These are phyloP conservation scores for Solanum ossicruentum DNA, from an alignment of 257 asterid species.

Conservation along the genomic window DNA sequence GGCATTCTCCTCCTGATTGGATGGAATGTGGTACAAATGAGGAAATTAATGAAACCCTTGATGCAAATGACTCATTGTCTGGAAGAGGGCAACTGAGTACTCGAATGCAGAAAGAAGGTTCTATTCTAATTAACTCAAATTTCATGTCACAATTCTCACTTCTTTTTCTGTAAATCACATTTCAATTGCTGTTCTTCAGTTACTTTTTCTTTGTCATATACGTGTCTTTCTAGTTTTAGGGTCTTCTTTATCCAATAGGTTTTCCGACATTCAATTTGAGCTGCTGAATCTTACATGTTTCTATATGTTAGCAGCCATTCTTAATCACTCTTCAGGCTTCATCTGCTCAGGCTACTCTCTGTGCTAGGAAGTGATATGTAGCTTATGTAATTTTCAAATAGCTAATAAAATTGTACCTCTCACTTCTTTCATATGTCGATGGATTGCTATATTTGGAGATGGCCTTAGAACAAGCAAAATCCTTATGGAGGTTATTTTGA, in stretches of 20 bases:
- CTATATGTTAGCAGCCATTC: not conserved
- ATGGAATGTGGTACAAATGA: slow-evolving; percentile 38
- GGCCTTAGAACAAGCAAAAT: not conserved
- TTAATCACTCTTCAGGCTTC: not conserved
- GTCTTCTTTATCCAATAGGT: not conserved
- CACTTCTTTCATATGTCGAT: not conserved
- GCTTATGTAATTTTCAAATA: not conserved
- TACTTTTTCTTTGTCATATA: not conserved
- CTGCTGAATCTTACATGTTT: not conserved
- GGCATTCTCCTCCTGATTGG: slow-evolving; percentile 99
- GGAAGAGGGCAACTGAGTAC: slow-evolving; percentile 83
- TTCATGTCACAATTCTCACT: not conserved
- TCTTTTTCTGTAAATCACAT: not conserved
- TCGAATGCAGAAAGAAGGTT: slow-evolving; percentile 99
- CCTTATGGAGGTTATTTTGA: not conserved
- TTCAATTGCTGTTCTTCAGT: not conserved
- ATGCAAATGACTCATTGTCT: slow-evolving; percentile 37
- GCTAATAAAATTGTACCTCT: not conserved
- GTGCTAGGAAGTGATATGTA: not conserved
- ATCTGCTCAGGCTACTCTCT: not conserved
- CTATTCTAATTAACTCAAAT: not conserved
- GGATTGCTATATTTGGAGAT: not conserved
- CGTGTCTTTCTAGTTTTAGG: not conserved
- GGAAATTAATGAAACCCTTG: slow-evolving; percentile 37
- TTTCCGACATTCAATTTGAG: not conserved